These are phyloP conservation scores for Handroanthus guayacan DNA, from an alignment of 257 asterid genomes.

Conservation along the genomic window DNA sequence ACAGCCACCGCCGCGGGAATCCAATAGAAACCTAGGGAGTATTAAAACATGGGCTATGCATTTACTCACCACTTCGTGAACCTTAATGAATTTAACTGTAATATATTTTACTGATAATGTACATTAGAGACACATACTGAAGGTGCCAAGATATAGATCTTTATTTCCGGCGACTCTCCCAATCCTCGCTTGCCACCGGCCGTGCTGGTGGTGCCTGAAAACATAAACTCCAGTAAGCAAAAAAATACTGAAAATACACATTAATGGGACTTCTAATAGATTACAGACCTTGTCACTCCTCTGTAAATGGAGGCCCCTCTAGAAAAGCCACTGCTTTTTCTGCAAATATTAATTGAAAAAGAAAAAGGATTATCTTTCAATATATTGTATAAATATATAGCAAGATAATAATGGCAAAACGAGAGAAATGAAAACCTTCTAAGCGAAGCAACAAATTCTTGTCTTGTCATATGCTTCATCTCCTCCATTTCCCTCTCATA, in stretches of 20 bases:
- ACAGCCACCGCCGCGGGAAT: slow-evolving; percentile 56
- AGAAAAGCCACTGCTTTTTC: slow-evolving; percentile 93
- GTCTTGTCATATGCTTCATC: slow-evolving; percentile 92
- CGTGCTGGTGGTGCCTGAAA: slow-evolving; percentile 92
- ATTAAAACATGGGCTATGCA: slow-evolving; percentile 19
- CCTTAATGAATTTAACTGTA: background rate
- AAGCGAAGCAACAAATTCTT: slow-evolving; percentile 96
- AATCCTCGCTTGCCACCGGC: slow-evolving; percentile 92
- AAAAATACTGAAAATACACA: background rate
- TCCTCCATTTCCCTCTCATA: slow-evolving; percentile 81
- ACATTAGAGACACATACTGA: slow-evolving; percentile 54
- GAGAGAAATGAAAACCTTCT: slow-evolving; percentile 55
- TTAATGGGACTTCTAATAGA: background rate
- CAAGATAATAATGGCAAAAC: background rate
- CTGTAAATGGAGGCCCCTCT: slow-evolving; percentile 92
- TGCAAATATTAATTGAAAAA: slow-evolving; percentile 36
- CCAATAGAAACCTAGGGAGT: slow-evolving; percentile 50
- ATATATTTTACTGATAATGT: background rate
- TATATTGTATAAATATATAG: background rate
- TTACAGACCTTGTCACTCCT: slow-evolving; percentile 86
- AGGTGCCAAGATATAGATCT: slow-evolving; percentile 90
- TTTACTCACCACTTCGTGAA: slow-evolving; percentile 26
- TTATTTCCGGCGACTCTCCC: slow-evolving; percentile 94
- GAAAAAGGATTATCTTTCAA: background rate
- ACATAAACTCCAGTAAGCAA: slow-evolving; percentile 8